Evolutionary conservation across 2,329 filamentous ascomycete genomes (phyloP).

Genomic region (Xylariaceae sp.): DNA sequence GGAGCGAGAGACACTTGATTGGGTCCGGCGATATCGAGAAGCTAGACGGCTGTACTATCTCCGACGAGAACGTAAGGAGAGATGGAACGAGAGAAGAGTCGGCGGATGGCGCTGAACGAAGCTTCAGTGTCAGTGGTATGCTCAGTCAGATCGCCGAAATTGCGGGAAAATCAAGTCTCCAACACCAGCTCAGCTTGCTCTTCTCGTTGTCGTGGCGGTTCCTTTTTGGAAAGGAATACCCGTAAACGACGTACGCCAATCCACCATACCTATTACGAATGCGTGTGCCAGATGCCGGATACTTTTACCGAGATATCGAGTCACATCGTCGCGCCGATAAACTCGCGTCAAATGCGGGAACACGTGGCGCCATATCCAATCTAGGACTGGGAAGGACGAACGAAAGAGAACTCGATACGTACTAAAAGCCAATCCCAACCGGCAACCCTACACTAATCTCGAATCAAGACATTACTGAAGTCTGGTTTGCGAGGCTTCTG

Average conservation of each 20-base stretch:
- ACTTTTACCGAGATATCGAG: background rate
- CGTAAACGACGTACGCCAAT: background rate
- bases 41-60: conserved; percentile 74
- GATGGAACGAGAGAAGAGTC: conserved; percentile 94
- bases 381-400: no score
- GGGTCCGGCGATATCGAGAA: conserved; percentile 76
- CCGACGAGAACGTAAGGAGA: conserved; percentile 78
- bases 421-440: no score
- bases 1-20: conserved; percentile 81
- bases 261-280: background rate
- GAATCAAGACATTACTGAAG: no score
- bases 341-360: background rate
- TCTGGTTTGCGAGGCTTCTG: no score
- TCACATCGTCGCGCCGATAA: background rate
- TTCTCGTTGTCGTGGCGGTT: no score
- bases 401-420: no score
- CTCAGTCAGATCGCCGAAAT: background rate
- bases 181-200: no score
- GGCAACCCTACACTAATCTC: no score
- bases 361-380: background rate
- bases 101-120: conserved; percentile 77
- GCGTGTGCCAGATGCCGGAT: background rate
- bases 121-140: background rate
- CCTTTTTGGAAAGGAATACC: background rate
- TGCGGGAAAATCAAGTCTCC: background rate